phyloP scores from a whole-genome alignment of 306 rosid genomes.

The Dryas octopetala region DNA sequence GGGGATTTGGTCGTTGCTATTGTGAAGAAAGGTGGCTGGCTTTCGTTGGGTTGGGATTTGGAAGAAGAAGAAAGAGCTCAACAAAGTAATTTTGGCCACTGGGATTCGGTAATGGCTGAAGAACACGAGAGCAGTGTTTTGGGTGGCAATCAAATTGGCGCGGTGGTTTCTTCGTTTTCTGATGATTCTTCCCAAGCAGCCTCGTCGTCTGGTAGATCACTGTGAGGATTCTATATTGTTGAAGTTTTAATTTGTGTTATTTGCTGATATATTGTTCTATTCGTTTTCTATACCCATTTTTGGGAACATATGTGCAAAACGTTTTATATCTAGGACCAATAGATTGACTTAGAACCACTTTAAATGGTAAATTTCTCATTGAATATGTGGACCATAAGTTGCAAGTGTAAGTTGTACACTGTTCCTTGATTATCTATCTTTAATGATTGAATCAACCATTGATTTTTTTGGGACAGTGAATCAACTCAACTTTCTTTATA shows the following conservation, averaged over 20 bases:
- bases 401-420: neutral
- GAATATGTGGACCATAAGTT: neutral
- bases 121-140: constrained; percentile 13
- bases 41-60: constrained; percentile 81
- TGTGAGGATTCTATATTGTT: constrained; percentile 54
- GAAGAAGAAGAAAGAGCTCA: constrained; percentile 22
- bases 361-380: neutral
- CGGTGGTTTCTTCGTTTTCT: constrained; percentile 28
- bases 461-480: constrained; percentile 1
- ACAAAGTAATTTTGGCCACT: constrained; percentile 1
- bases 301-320: constrained; percentile 9
- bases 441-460: neutral
- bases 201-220: constrained; percentile 40
- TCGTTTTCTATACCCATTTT: neutral
- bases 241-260: neutral
- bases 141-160: constrained; percentile 21
- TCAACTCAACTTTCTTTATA: constrained; percentile 10
- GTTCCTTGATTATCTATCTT: constrained; percentile 2
- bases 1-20: constrained; percentile 75
- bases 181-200: constrained; percentile 33
- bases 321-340: neutral
- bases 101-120: neutral
- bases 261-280: neutral
- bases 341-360: neutral
- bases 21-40: constrained; percentile 75